Percentiles rank a stretch among this genome's conserved stretches.
Evolutionary conservation across 768 basidiomycete species (phyloP).

Genomic region (Panaeolus cyanescens): DNA sequence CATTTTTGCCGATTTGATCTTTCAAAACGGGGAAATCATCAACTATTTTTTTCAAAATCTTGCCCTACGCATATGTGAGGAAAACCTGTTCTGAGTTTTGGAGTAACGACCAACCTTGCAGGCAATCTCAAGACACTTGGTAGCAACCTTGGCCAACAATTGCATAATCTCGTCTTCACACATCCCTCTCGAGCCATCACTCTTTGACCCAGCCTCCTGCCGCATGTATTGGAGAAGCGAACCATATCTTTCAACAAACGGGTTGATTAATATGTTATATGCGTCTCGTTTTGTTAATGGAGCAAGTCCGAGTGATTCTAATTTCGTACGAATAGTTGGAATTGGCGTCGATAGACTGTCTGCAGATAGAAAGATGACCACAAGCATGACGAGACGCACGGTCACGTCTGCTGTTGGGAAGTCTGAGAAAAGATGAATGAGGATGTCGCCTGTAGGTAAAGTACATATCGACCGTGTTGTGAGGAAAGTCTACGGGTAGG

Average conservation of each 20-base stretch:
- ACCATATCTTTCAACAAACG: constrained; percentile 64
- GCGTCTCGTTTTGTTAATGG: constrained; percentile 63
- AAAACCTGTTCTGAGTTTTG: background rate
- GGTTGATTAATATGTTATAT: constrained; percentile 63
- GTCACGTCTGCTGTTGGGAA: constrained; percentile 62
- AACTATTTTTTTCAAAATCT: constrained; percentile 60
- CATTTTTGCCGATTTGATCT: constrained; percentile 42
- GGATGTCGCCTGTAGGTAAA: constrained; percentile 45
- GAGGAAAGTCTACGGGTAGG: constrained; percentile 57
- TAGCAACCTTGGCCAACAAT: constrained; percentile 61
- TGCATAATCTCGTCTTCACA: constrained; percentile 38
- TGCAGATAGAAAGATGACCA: constrained; percentile 58
- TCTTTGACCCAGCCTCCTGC: constrained; percentile 32
- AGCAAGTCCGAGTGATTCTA: constrained; percentile 55
- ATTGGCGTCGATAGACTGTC: constrained; percentile 33
- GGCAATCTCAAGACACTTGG: constrained; percentile 59
- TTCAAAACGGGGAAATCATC: constrained; percentile 48
- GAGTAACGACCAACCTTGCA: constrained; percentile 46
- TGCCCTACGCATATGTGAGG: constrained; percentile 45
- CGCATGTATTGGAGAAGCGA: constrained; percentile 52
- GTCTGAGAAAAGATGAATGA: constrained; percentile 66
- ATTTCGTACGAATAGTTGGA: constrained; percentile 42
- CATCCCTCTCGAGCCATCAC: constrained; percentile 43
- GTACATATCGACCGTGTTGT: constrained; percentile 67
- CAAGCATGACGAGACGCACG: constrained; percentile 74